Evolutionary conservation across 1,284 basidiomycete genomes (phyloP), one percentile per base, ranked within the genome.

Genomic region (Microbotryum lychnidis-dioicae): DNA sequence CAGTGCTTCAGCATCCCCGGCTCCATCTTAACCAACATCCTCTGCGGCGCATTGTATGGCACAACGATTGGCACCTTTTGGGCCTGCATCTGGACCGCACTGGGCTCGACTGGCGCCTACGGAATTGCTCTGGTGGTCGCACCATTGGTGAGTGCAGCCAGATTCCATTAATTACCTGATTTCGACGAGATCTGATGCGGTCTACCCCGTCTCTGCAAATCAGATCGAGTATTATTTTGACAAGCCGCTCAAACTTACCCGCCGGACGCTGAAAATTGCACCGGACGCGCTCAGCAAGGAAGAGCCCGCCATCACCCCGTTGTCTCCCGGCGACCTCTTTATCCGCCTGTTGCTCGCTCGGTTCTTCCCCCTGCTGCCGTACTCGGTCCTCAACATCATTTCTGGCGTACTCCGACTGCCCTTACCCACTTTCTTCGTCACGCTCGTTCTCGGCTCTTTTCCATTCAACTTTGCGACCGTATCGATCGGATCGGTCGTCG

Each of bases 1-100:
- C 73, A 73, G 62, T 69, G 70, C 42, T 73, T 73, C 56, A 69
- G 67, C 7, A 70, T 73, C n/a, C 73, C 73, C 0, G 73, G 73
- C 20, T 69, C 66, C 29, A 62, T 73, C 16, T 50, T 73, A 20
- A 70, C 69, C 52, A 73, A 73, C 56, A 69, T 73, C 33, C 56
- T 73, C 16, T 71, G 73, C 31, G 73, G 73, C 2, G 65, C 72
- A 23, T 54, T 73, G 52, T 73, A 73, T 29, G 70, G 70, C 42
- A 69, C 68, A 21, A 33, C 54, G 20, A 54, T 60, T 42, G 68
- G 68, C 2, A 67, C 62, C 2, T 46, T 33, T 53, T 66, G 62
- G 65, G 64, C 68, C 2, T 69, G 68, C 23, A 31, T 69, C 10
- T 67, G 65, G 68, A 69, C 68, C 3, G 68, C 68, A 27, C 31